phyloP scores from a whole-genome alignment of 2,329 filamentous ascomycete species.

The Sporothrix mexicana region DNA sequence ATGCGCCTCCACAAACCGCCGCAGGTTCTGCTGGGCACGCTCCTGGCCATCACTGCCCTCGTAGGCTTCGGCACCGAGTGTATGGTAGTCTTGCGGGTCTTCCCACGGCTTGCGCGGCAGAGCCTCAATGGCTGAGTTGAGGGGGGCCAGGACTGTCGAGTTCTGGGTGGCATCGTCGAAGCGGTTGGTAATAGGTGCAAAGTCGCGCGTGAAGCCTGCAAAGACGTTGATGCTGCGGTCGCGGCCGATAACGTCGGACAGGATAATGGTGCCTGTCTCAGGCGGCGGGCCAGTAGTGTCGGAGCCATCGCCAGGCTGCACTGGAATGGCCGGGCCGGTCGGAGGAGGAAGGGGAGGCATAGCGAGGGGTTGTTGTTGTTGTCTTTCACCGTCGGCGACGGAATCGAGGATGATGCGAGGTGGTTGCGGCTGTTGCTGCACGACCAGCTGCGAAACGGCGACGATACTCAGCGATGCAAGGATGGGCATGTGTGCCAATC shows the following conservation, averaged over 20 bases:
- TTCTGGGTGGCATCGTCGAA: constrained; percentile 71
- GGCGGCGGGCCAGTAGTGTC: constrained; percentile 33
- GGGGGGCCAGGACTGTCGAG: constrained; percentile 84
- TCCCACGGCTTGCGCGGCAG: constrained; percentile 89
- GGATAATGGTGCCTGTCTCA: constrained; percentile 60
- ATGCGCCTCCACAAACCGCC: constrained; percentile 84
- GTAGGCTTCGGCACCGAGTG: constrained; percentile 73
- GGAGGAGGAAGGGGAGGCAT: constrained; percentile 40
- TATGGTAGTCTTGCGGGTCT: constrained; percentile 72
- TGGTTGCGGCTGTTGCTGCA: constrained; percentile 26
- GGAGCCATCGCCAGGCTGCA: constrained; percentile 40
- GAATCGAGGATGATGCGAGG: constrained; percentile 10
- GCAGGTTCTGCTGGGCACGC: constrained; percentile 76
- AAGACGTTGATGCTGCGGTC: constrained; percentile 84
- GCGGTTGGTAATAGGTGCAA: constrained; percentile 69
- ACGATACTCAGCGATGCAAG: constrained; percentile 35
- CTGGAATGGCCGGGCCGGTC: constrained; percentile 37
- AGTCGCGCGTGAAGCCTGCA: constrained; percentile 77
- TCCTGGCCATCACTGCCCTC: constrained; percentile 75
- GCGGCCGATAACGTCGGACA: constrained; percentile 84
- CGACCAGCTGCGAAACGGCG: constrained; percentile 35
- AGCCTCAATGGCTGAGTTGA: constrained; percentile 78
- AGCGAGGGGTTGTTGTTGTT: constrained; percentile 29
- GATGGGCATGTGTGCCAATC: constrained; percentile 27
- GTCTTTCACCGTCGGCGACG: neutral